phyloP scores from a whole-genome alignment of 805 yeast genomes.

The Yarrowia yakushimensis region DNA sequence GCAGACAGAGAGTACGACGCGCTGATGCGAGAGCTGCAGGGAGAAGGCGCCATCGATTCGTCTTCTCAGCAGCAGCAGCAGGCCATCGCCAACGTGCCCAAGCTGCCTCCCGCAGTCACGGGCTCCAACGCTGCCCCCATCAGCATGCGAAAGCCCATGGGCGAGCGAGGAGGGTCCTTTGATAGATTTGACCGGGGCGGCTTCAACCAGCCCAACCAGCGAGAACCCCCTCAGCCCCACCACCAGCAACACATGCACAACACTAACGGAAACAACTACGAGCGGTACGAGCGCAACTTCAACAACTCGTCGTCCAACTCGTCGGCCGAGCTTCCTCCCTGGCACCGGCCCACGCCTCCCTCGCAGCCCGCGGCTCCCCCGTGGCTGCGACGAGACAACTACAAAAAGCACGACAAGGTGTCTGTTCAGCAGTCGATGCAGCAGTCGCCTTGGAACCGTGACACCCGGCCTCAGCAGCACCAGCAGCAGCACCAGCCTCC shows the following conservation, averaged over 20 bases:
- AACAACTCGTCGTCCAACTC: conserved; percentile 20
- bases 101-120: conserved; percentile 1
- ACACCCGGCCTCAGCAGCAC: conserved; percentile 23
- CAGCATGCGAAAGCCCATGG: conserved; percentile 14
- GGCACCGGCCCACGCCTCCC: conserved; percentile 23
- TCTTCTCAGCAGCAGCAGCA: not conserved
- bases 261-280: conserved; percentile 17
- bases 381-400: conserved; percentile 25
- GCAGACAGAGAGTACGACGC: conserved; percentile 51
- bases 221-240: not conserved
- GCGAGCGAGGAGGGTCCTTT: conserved; percentile 15
- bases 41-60: not conserved
- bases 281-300: conserved; percentile 16
- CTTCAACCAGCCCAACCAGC: conserved; percentile 15
- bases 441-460: conserved; percentile 23
- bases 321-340: conserved; percentile 21
- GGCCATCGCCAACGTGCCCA: conserved; percentile 8
- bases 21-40: conserved; percentile 47
- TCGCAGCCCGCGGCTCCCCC: conserved; percentile 25
- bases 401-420: conserved; percentile 21
- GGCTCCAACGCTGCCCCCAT: conserved; percentile 25
- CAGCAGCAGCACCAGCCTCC: conserved; percentile 7
- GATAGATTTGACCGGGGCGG: conserved; percentile 15
- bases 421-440: conserved; percentile 6
- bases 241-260: conserved; percentile 15